Conservation (phyloP, 1,284 basidiomycete genomes). For the Boletellus deceptivus region DNA sequence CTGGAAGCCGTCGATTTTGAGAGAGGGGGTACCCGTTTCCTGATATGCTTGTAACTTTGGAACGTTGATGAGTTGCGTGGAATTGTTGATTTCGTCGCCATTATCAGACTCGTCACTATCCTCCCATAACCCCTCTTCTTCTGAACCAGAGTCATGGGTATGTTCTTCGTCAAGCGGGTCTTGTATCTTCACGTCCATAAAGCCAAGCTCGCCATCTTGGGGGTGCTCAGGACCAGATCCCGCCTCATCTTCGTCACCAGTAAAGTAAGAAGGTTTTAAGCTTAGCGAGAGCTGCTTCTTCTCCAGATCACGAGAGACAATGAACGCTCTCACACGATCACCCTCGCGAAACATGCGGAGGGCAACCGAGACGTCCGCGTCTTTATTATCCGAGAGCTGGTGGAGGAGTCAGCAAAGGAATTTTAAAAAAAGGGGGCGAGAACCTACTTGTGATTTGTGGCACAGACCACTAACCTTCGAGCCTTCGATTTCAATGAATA, state of each 20-base stretch:
- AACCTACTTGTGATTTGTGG: constrained; percentile 83
- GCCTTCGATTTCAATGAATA: constrained; percentile 87
- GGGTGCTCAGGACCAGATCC: constrained; percentile 17
- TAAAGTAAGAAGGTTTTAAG: constrained; percentile 88
- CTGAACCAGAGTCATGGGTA: constrained; percentile 12
- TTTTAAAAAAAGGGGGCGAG: background rate
- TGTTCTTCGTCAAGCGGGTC: constrained; percentile 23
- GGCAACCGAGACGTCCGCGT: constrained; percentile 74
- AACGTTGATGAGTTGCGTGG: constrained; percentile 33
- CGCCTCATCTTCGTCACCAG: constrained; percentile 38
- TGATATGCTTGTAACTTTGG: constrained; percentile 14
- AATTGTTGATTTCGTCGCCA: constrained; percentile 38
- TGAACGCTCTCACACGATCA: constrained; percentile 80
- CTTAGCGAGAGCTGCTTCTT: constrained; percentile 85
- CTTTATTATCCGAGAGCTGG: constrained; percentile 82
- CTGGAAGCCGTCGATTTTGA: constrained; percentile 67
- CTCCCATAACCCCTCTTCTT: constrained; percentile 27
- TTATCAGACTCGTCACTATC: constrained; percentile 25
- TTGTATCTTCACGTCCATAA: constrained; percentile 22
- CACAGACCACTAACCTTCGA: constrained; percentile 88
- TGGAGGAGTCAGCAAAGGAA: background rate
- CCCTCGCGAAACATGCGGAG: constrained; percentile 84
- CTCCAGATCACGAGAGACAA: constrained; percentile 69
- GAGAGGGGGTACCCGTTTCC: constrained; percentile 31
- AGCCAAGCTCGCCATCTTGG: constrained; percentile 30